phyloP scores from a whole-genome alignment of 805 yeast species.

The Saccharomyces mikatae region DNA sequence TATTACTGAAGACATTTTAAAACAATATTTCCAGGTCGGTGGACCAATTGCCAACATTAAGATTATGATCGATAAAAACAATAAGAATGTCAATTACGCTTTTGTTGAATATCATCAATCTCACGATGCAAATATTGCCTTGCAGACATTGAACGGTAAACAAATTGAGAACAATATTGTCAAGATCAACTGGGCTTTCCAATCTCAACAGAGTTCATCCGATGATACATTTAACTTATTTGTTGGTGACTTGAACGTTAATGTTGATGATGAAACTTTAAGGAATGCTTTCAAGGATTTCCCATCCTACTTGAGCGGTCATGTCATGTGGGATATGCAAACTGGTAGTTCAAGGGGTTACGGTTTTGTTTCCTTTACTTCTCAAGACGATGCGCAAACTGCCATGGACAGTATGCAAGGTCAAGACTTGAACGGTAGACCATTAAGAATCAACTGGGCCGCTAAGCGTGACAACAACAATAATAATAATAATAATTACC shows the following conservation, averaged over 20 bases:
- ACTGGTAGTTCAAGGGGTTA: slow-evolving; percentile 87
- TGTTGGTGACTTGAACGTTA: slow-evolving; percentile 79
- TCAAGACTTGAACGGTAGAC: slow-evolving; percentile 59
- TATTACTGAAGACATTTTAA: slow-evolving; percentile 54
- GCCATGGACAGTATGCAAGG: slow-evolving; percentile 75
- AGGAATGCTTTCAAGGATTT: slow-evolving; percentile 48
- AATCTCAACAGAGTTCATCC: slow-evolving; percentile 58
- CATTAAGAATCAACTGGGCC: slow-evolving; percentile 85
- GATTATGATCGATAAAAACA: slow-evolving; percentile 67
- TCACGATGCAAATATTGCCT: slow-evolving; percentile 53
- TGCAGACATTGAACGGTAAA: slow-evolving; percentile 52
- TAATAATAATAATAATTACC: slow-evolving; percentile 10
- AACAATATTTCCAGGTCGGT: slow-evolving; percentile 52
- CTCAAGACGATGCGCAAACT: slow-evolving; percentile 59
- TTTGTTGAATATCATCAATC: slow-evolving; percentile 65
- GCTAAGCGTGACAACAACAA: slow-evolving; percentile 49
- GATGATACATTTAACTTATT: slow-evolving; percentile 64
- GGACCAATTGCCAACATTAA: slow-evolving; percentile 60
- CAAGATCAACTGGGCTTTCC: slow-evolving; percentile 76
- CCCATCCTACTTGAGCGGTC: slow-evolving; percentile 65
- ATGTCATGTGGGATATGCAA: slow-evolving; percentile 97
- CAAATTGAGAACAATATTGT: slow-evolving; percentile 47
- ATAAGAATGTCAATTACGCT: slow-evolving; percentile 69
- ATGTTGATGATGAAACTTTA: slow-evolving; percentile 71
- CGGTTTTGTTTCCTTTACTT: slow-evolving; percentile 75